These are phyloP conservation scores for Curvularia spicifera DNA, from an alignment of 2,329 filamentous ascomycete species.

Conservation along the genomic window DNA sequence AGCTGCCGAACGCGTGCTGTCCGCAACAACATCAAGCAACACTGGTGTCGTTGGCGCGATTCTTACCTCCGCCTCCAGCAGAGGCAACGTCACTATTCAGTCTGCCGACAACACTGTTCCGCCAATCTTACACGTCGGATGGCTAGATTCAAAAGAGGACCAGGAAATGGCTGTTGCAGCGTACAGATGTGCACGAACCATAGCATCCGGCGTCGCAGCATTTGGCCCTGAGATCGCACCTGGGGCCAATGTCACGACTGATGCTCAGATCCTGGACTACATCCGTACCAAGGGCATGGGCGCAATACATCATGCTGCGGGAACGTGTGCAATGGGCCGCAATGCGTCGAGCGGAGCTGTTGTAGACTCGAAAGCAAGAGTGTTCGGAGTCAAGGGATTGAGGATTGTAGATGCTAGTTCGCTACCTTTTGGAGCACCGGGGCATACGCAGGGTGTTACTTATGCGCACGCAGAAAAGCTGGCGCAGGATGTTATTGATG, in stretches of 20 bases:
- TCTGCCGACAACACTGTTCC: slow-evolving; percentile 8
- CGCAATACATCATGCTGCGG: slow-evolving; percentile 11
- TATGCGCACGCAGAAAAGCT: slow-evolving; percentile 15
- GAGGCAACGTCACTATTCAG: slow-evolving; percentile 14
- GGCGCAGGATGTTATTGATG: slow-evolving; percentile 12
- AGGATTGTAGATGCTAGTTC: slow-evolving; percentile 13
- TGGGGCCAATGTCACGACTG: slow-evolving; percentile 10
- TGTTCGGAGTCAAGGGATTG: slow-evolving; percentile 14
- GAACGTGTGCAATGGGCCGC: slow-evolving; percentile 11
- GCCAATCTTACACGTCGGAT: slow-evolving; percentile 8
- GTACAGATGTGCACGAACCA: slow-evolving; percentile 10
- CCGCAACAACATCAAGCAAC: slow-evolving; percentile 1
- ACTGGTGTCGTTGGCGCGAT: slow-evolving; percentile 12
- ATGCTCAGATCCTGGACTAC: slow-evolving; percentile 12
- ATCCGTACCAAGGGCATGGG: slow-evolving; percentile 11
- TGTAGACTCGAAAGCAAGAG: slow-evolving; percentile 13
- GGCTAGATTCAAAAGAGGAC: slow-evolving; percentile 13
- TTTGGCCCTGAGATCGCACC: slow-evolving; percentile 14
- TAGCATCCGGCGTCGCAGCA: slow-evolving; percentile 10
- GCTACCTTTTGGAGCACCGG: slow-evolving; percentile 10
- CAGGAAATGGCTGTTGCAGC: slow-evolving; percentile 15
- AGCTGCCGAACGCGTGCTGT: slow-evolving; percentile 5
- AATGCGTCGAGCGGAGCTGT: slow-evolving; percentile 5
- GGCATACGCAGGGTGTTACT: slow-evolving; percentile 12
- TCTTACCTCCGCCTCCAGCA: slow-evolving; percentile 11